Conservation (phyloP, 495 filamentous ascomycete species). For the Neurospora sp. region DNA sequence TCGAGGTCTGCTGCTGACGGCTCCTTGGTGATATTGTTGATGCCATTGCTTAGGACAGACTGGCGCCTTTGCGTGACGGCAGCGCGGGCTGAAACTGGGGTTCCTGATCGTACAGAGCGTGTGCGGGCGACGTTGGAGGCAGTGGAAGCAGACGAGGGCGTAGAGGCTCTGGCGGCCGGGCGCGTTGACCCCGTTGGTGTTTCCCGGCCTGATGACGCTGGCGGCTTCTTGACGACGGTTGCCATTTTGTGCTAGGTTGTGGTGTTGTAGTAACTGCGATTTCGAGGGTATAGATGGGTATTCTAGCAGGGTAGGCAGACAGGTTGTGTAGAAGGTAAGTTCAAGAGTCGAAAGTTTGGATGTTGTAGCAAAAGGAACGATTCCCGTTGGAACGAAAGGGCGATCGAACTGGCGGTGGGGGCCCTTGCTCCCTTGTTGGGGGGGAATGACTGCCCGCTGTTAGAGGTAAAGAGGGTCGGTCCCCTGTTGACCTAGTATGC, state of each 20-base stretch:
- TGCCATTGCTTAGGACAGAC: slow-evolving; percentile 52
- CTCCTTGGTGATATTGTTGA: slow-evolving; percentile 31
- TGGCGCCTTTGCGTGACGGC: slow-evolving; percentile 49
- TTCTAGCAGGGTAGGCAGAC: background rate
- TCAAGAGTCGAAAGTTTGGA: background rate
- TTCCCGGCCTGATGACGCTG: slow-evolving; percentile 28
- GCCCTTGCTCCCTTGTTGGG: background rate
- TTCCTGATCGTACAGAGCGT: slow-evolving; percentile 41
- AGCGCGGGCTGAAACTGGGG: slow-evolving; percentile 60
- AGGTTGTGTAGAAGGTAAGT: background rate
- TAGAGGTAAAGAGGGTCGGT: background rate
- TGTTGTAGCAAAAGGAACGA: background rate
- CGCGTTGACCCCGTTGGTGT: slow-evolving; percentile 23
- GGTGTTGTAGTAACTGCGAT: background rate
- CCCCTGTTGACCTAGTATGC: background rate
- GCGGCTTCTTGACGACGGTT: slow-evolving; percentile 35
- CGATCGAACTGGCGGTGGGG: background rate
- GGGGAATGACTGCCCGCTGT: background rate
- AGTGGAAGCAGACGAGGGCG: slow-evolving; percentile 24
- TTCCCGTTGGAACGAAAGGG: background rate
- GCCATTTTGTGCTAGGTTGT: slow-evolving; percentile 17
- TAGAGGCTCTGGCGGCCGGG: slow-evolving; percentile 24
- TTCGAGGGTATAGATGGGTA: background rate
- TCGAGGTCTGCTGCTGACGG: slow-evolving; percentile 33
- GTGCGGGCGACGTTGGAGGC: slow-evolving; percentile 31